phyloP scores from a whole-genome alignment of 176 grass and related monocot genomes.

The Cenchrus americanus region DNA sequence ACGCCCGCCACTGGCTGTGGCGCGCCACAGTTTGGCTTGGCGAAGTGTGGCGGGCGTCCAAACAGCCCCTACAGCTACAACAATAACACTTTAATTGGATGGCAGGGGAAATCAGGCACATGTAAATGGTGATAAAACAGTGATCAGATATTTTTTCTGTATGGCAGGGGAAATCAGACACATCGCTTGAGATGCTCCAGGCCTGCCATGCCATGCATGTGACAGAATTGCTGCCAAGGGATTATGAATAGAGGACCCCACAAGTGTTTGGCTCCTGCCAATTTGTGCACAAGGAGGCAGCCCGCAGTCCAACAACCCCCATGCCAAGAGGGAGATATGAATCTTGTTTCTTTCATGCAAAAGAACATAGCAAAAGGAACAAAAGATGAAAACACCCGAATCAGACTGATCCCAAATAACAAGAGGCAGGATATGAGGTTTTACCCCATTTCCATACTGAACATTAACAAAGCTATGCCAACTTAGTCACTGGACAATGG shows the following conservation, averaged over 20 bases:
- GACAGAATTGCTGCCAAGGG: too few relatives aligned
- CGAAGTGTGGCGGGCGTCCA: too few relatives aligned
- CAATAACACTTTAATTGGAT: too few relatives aligned
- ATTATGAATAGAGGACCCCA: slow-evolving; percentile 43
- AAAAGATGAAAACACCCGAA: neutral
- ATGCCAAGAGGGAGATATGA: slow-evolving; percentile 29
- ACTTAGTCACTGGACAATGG: neutral
- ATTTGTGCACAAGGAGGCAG: slow-evolving; percentile 42
- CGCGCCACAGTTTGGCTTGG: too few relatives aligned
- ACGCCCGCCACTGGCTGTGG: too few relatives aligned
- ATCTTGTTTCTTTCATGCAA: slow-evolving; percentile 28
- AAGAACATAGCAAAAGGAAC: slow-evolving; percentile 27
- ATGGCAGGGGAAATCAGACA: too few relatives aligned
- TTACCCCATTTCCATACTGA: too few relatives aligned
- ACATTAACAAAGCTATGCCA: neutral
- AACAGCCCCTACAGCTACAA: too few relatives aligned
- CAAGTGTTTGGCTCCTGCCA: slow-evolving; percentile 38
- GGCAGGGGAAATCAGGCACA: too few relatives aligned
- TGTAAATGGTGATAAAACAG: too few relatives aligned
- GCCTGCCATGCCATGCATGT: slow-evolving; percentile 51
- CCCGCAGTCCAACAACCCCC: slow-evolving; percentile 36
- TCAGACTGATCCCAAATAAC: neutral
- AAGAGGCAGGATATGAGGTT: neutral
- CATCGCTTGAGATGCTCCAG: slow-evolving; percentile 35
- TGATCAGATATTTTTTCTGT: too few relatives aligned